A percentile compares a stretch with the other conserved stretches of the same genome.
Evolutionary conservation across 2,329 filamentous ascomycete species (phyloP).

Genomic region (Ascochyta fabae): DNA sequence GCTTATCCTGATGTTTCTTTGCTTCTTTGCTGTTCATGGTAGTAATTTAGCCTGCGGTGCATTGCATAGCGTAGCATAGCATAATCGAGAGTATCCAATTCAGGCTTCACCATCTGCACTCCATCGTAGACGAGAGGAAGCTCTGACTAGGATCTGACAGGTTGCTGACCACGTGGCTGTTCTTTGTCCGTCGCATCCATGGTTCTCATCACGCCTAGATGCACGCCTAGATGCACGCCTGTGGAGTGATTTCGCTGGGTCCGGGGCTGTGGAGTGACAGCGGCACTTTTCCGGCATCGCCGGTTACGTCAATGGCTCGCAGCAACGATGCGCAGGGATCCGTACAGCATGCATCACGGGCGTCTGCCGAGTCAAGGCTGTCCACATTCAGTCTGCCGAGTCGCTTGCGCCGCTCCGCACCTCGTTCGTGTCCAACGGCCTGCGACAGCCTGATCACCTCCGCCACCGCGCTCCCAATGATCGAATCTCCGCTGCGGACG

Average conservation of each 20-base stretch:
- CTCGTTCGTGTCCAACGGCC: background rate
- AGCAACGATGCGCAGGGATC: constrained; percentile 7
- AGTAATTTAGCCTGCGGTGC: constrained; percentile 10
- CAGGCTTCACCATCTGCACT: background rate
- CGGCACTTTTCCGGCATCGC: background rate
- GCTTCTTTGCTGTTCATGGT: constrained; percentile 1
- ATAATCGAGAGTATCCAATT: background rate
- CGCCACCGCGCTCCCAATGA: constrained; percentile 1
- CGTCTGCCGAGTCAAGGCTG: constrained; percentile 12
- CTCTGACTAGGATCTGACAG: background rate
- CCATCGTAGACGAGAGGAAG: background rate
- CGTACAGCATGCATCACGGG: constrained; percentile 9
- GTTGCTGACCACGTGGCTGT: constrained; percentile 6
- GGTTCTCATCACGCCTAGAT: background rate
- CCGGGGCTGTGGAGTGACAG: constrained; percentile 5
- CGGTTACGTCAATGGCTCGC: constrained; percentile 10
- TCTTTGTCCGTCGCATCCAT: constrained; percentile 3
- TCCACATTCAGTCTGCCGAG: constrained; percentile 11
- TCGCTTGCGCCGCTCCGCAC: constrained; percentile 9
- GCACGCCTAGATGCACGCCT: constrained; percentile 7
- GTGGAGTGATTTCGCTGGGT: constrained; percentile 1
- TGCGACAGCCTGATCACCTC: constrained; percentile 1
- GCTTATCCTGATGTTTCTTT: background rate
- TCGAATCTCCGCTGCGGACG: constrained; percentile 3
- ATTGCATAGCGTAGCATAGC: constrained; percentile 14